Evolutionary conservation across 2,329 filamentous ascomycete species (phyloP).

Genomic region (Aspergillus novoparasiticus): DNA sequence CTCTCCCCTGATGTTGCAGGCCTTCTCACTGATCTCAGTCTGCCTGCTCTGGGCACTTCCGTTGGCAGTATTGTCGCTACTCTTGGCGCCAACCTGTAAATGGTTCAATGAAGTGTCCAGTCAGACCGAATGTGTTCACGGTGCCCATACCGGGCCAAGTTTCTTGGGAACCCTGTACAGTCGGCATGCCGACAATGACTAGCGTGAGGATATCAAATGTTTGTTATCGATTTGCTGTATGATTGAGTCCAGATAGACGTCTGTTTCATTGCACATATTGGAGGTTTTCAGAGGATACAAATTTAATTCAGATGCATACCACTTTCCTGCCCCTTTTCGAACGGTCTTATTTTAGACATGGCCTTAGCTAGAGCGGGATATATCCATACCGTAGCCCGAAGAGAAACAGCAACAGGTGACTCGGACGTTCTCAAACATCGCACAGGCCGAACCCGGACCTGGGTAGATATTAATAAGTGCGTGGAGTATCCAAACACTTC

Average conservation of each 20-base stretch:
- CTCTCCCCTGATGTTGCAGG: slow-evolving; percentile 24
- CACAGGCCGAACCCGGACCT: not conserved
- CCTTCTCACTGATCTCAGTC: slow-evolving; percentile 27
- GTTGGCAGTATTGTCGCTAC: slow-evolving; percentile 30
- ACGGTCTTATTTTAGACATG: not conserved
- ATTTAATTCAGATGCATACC: slow-evolving; percentile 1
- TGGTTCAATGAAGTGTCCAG: not conserved
- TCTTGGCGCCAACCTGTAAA: slow-evolving; percentile 17
- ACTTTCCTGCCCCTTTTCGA: not conserved
- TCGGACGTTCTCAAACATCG: not conserved
- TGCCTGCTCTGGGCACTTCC: slow-evolving; percentile 30
- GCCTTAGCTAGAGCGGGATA: not conserved
- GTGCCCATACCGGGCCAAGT: not conserved
- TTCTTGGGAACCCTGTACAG: not conserved
- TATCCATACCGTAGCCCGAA: not conserved
- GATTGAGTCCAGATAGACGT: slow-evolving; percentile 7
- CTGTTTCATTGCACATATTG: slow-evolving; percentile 9
- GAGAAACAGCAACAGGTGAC: not conserved
- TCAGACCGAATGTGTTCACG: not conserved
- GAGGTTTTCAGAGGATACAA: slow-evolving; percentile 2
- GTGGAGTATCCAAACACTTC: not conserved
- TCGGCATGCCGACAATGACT: slow-evolving; percentile 8
- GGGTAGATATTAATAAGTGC: not conserved
- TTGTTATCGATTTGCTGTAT: slow-evolving; percentile 7
- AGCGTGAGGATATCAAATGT: slow-evolving; percentile 8